Base-by-base conservation (phyloP, 371 early-diverging fungal species). In the Mucor ambiguus region DNA sequence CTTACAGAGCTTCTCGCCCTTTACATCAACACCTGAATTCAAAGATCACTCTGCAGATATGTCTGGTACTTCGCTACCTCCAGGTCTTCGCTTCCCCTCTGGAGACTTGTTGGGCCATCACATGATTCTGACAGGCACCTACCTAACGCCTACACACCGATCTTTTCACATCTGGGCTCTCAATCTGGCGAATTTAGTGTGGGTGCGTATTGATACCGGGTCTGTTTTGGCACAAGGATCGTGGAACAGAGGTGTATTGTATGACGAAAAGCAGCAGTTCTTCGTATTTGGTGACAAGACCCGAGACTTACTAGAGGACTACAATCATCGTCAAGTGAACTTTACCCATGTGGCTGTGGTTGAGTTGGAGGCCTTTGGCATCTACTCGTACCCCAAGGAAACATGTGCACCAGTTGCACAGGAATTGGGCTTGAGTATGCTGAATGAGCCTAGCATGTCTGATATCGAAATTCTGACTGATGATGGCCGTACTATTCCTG, bases 1-100 rank as follows among this genome's bases (percentile, higher is more conserved):
- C 52, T 79, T 93, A 29, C 90, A 90, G 59, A 76, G 81, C 29
- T 77, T 92, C 35, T 78, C 74, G 43, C 81, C 87, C 2, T 38
- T 64, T 3, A 84, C 84, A 16, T 28, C 57, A 33, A 28, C 70
- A 18, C 61, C 70, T 52, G 52, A 58, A 35, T 52, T 63, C 22
- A 66, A 78, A 55, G 87, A 91, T 64, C 85, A 90, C 46, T 90
- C 90, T 1, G 71, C 75, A 4, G 83, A 81, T 22, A 89, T 90
- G 83, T 74, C 85, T 0, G 91, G 91, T 22, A 74, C 75, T 6
- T 59, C 72, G 10, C 67, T 89, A 54, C 94, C 94, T 18, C 93
- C 93, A 3, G 93, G 92, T 4, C 80, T 93, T 56, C 86, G 94
- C 18, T 93, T 93, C 60, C 94, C 94, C 10, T 85, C 87, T 18